Evolutionary conservation across 768 basidiomycete species (phyloP), one percentile per base, ranked within the genome.

Genomic region (Paxillus involutus): DNA sequence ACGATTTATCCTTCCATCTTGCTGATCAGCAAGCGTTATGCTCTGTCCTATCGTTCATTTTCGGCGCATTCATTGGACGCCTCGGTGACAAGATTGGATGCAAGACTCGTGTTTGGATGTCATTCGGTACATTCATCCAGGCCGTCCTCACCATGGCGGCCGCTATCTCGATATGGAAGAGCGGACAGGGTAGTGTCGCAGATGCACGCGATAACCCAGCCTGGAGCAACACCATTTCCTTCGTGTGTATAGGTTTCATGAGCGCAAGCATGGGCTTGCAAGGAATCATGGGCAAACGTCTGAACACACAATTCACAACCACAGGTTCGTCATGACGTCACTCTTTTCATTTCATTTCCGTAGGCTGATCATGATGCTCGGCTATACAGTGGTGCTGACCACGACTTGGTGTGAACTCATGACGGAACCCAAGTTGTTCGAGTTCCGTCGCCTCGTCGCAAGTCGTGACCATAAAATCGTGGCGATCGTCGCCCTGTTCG

Each of bases 381-480:
- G 32, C 13, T 32, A 33, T 17, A 19, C 66, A 84, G 89, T 92
- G 58, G 89, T 93, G 42, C 76, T 94, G 10, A 94, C 92, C 14
- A 90, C 89, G 16, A 81, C 92, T 52, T 94, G 91, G 91, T 90
- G 91, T 59, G 92, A 94, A 62, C 81, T 94, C 45, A 80, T 89
- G 79, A 85, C 85, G 47, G 90, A 92, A 67, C 91, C 91, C 0
- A 71, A 81, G 44, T 80, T 95, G 19, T 88, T 94, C 77, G 63
- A 76, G 24, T 52, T 81, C 44, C 77, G 77, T 39, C 73, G 79
- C 47, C 71, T 71, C 47, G 78, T 88, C 56, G 66, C 65, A 9
- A 76, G 84, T 1, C 84, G 90, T 44, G 90, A 94, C 66, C 84
- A 89, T 71, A 84, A 85, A 64, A 63, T 84, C 43, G 74, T 89